Conservation (phyloP, 2,329 filamentous ascomycete genomes). For the Elsinoe necatrix region DNA sequence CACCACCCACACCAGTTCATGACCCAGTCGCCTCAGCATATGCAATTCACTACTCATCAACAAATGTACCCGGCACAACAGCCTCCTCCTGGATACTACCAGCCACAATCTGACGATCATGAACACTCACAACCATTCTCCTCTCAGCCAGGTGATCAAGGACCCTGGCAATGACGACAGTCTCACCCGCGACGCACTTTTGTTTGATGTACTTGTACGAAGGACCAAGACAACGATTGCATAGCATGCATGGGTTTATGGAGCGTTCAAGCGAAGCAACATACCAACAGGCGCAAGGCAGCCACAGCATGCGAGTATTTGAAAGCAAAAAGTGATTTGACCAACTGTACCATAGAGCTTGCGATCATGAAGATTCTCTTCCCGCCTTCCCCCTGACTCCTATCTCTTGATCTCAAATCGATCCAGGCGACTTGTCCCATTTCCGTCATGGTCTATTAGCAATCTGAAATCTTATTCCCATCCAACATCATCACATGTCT, state of each 20-base stretch:
- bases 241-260: neutral
- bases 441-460: neutral
- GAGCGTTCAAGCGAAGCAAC: neutral
- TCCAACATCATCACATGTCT: neutral
- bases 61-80: neutral
- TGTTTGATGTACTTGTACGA: slow-evolving; percentile 3
- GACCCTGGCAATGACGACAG: slow-evolving; percentile 29
- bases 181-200: slow-evolving; percentile 16
- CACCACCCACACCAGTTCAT: neutral
- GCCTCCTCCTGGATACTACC: neutral
- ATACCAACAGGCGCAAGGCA: neutral
- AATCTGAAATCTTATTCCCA: neutral
- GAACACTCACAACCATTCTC: slow-evolving; percentile 20
- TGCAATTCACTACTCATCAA: neutral
- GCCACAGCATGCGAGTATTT: neutral
- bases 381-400: neutral
- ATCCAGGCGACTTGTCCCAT: no score
- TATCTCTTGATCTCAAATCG: neutral
- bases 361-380: neutral
- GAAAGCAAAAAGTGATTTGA: neutral
- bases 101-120: neutral
- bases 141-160: slow-evolving; percentile 19
- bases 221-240: neutral
- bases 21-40: neutral
- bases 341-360: neutral